Evolutionary conservation across 345 rosid genomes (phyloP), one percentile per base, ranked within the genome.

Genomic region (Brassica napus): DNA sequence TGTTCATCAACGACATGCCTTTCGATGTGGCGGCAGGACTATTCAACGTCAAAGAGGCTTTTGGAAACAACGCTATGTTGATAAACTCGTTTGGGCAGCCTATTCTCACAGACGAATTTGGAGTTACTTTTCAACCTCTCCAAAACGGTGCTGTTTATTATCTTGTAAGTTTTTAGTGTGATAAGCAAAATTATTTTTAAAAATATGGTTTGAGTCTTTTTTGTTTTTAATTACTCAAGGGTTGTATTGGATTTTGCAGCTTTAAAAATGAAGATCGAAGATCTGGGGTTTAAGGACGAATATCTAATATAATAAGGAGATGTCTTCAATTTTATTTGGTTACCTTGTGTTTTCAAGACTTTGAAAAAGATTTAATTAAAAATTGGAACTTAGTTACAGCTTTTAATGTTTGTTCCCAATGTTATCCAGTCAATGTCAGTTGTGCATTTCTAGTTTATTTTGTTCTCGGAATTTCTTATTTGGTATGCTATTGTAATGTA

Each of bases 1-100:
- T 94, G 83, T 92, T 93, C 62, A 90, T 94, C 84, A 91, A 93
- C 65, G 92, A 93, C 55, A 88, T 94, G 63, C 88, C 92, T 2
- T 85, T 90, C 24, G 94, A 94, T 71, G 88, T 94, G 14, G 81
- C 70, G 0, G 74, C 59, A 44, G 94, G 92, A 28, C 90, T 92
- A 3, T 89, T 94, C 78, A 92, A 89, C 67, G 90, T 92, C 21
- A 85, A 83, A 34, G 93, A 87, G 70, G 90, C 98, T 10, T 94
- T 94, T 71, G 98, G 98, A 32, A 93, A 87, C 23, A 88, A 91
- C 18, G 89, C 88, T 1, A 72, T 91, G 61, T 74, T 94, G 81
- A 83, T 94, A 31, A 88, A 88, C 82, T 89, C 96, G 1, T 78
- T 91, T 6, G 98, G 98, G 7, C 89, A 90, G 12, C 93, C 91